Evolutionary conservation across 2,329 filamentous ascomycete genomes (phyloP).

Genomic region (Aureobasidium namibiae): DNA sequence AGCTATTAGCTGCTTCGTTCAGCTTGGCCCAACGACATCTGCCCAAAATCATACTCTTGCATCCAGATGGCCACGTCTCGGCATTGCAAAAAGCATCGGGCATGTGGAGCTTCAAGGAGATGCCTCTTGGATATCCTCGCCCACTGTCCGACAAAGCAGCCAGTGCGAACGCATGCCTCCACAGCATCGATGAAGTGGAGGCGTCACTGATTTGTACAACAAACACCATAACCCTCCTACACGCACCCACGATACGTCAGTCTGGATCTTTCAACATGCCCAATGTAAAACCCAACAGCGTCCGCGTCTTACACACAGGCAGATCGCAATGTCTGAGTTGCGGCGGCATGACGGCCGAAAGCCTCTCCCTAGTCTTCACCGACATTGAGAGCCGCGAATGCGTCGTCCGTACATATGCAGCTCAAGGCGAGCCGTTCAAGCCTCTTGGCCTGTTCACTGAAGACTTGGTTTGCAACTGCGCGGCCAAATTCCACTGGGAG

Average conservation of each 20-base stretch:
- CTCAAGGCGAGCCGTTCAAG: constrained; percentile 44
- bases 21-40: constrained; percentile 2
- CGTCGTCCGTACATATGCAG: constrained; percentile 56
- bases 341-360: constrained; percentile 36
- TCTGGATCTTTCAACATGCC: constrained; percentile 43
- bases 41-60: not conserved
- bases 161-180: not conserved
- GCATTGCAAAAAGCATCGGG: constrained; percentile 4
- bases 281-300: constrained; percentile 52
- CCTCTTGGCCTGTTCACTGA: constrained; percentile 46
- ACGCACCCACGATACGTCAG: constrained; percentile 1
- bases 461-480: constrained; percentile 24
- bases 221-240: not conserved
- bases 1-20: constrained; percentile 4
- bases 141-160: not conserved
- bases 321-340: not conserved
- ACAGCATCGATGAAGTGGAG: constrained; percentile 4
- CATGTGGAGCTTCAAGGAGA: constrained; percentile 6
- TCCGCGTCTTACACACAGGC: constrained; percentile 48
- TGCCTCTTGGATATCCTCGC: not conserved
- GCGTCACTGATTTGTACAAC: constrained; percentile 7
- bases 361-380: constrained; percentile 57
- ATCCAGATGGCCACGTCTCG: constrained; percentile 1
- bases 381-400: constrained; percentile 53
- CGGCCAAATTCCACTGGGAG: constrained; percentile 33